Conservation (phyloP, 2,329 filamentous ascomycete species). For the Rhexocercosporidium sp. region DNA sequence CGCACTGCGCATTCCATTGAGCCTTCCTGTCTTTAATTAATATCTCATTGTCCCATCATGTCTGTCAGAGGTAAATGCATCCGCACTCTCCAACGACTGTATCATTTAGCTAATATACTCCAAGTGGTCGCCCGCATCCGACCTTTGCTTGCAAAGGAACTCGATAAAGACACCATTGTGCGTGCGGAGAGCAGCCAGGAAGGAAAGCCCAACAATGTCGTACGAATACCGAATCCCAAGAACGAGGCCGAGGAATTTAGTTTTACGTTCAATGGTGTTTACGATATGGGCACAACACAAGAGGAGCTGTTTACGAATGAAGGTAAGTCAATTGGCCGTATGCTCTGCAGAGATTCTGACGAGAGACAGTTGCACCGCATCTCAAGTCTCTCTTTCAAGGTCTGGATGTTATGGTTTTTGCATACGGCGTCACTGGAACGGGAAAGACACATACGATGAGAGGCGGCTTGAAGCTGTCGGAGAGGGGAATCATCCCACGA, state of each 20-base stretch:
- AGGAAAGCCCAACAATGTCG: conserved; percentile 67
- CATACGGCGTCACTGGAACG: conserved; percentile 91
- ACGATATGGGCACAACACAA: conserved; percentile 79
- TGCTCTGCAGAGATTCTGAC: conserved; percentile 21
- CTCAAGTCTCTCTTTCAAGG: conserved; percentile 92
- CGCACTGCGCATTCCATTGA: conserved; percentile 18
- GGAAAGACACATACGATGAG: conserved; percentile 98
- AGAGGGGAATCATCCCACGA: conserved; percentile 86
- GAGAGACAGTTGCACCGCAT: conserved; percentile 75
- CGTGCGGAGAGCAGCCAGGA: conserved; percentile 66
- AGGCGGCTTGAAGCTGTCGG: conserved; percentile 82
- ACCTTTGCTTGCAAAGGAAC: conserved; percentile 83
- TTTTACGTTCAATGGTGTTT: conserved; percentile 94
- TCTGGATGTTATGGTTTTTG: conserved; percentile 87
- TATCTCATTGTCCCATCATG: conserved; percentile 28
- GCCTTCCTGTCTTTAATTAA: conserved; percentile 17
- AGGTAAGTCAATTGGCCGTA: conserved; percentile 57
- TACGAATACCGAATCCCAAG: conserved; percentile 93
- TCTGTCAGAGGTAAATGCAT: conserved; percentile 36
- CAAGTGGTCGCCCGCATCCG: conserved; percentile 90
- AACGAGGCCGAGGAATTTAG: conserved; percentile 90
- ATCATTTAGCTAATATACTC: conserved; percentile 63
- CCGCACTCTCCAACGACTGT: neutral
- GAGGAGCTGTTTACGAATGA: conserved; percentile 88
- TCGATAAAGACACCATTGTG: conserved; percentile 87